Percentiles rank a stretch among this genome's conserved stretches.
Conservation (phyloP, 331 rosid genomes). For the Rosa hybrid region DNA sequence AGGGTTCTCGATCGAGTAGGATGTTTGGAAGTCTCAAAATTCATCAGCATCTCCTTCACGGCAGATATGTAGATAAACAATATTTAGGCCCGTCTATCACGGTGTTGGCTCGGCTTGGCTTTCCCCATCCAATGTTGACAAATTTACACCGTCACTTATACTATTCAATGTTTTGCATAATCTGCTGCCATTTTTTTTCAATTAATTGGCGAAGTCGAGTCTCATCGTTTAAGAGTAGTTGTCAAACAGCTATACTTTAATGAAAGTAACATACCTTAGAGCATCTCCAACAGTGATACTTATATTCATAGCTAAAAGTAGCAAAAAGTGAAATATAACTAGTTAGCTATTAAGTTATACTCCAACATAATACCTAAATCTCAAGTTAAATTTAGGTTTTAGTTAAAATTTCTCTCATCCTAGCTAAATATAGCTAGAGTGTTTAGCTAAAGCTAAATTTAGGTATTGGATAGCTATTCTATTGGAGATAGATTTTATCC, state of each 20-base stretch:
- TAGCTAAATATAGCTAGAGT: too few species aligned
- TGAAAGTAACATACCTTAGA: background rate
- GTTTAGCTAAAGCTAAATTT: too few species aligned
- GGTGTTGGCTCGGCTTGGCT: background rate
- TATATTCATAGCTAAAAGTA: too few species aligned
- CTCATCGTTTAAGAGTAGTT: background rate
- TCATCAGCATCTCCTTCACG: background rate
- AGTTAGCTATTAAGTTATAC: too few species aligned
- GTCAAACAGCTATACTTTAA: background rate
- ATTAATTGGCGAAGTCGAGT: background rate
- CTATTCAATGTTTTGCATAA: background rate
- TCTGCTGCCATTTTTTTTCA: background rate
- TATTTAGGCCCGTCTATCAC: conserved; percentile 7
- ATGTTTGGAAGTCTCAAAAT: background rate
- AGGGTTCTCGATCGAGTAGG: background rate
- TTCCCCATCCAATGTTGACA: background rate
- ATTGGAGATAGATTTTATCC: too few species aligned
- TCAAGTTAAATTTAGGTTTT: too few species aligned
- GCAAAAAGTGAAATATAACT: too few species aligned
- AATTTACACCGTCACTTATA: background rate
- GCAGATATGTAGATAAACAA: background rate
- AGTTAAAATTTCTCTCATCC: too few species aligned
- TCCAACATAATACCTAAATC: too few species aligned
- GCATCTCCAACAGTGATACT: too few species aligned
- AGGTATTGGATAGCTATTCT: too few species aligned